These are phyloP conservation scores for Tillandsia fasciculata DNA, from an alignment of 176 grass and related monocot species.

Conservation along the genomic window DNA sequence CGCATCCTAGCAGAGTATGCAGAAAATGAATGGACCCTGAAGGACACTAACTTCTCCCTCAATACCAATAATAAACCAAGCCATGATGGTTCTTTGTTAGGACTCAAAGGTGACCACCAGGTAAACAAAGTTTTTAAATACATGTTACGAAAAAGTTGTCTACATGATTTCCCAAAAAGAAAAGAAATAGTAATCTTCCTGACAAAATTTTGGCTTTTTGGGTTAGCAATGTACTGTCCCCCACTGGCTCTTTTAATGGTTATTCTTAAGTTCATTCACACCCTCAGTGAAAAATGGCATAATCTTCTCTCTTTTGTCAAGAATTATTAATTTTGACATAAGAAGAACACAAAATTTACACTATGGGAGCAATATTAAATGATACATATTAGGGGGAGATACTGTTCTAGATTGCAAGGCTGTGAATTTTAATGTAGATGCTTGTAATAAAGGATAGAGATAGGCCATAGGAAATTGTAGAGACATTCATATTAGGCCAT, in stretches of 20 bases:
- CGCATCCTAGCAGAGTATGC: constrained; percentile 51
- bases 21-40: constrained; percentile 62
- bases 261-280: background rate
- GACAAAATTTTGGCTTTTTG: too few species aligned
- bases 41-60: constrained; percentile 37
- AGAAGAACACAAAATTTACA: background rate
- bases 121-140: constrained; percentile 29
- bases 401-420: too few species aligned
- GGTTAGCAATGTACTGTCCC: too few species aligned
- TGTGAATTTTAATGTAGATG: too few species aligned
- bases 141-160: background rate
- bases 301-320: background rate
- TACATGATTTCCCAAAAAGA: background rate
- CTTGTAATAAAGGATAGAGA: background rate
- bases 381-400: too few species aligned
- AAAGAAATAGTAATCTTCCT: too few species aligned
- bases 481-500: too few species aligned
- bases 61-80: constrained; percentile 22
- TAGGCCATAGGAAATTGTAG: too few species aligned
- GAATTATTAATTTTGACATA: background rate
- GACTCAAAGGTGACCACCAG: constrained; percentile 41
- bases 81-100: constrained; percentile 41
- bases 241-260: background rate
- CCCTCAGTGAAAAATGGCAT: too few species aligned
- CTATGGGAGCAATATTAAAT: too few species aligned